Percentiles rank a stretch among this genome's conserved stretches.
These are phyloP conservation scores for Ascochyta rabiei DNA, from an alignment of 2,329 filamentous ascomycete species.

Conservation along the genomic window DNA sequence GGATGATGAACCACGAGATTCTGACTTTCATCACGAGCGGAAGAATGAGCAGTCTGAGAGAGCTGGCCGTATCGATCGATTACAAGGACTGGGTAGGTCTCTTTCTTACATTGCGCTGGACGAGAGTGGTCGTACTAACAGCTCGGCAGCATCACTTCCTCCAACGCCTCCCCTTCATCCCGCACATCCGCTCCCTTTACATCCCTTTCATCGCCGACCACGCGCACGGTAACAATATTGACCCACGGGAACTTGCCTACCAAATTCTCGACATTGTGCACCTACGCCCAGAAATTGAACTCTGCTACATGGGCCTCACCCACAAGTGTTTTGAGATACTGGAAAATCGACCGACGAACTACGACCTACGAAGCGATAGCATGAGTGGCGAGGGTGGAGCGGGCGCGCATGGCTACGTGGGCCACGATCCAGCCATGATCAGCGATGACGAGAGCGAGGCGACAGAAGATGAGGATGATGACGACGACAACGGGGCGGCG, in stretches of 20 bases:
- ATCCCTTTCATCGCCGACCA: constrained; percentile 71
- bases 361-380: constrained; percentile 43
- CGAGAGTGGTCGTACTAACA: constrained; percentile 12
- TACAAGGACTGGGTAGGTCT: constrained; percentile 77
- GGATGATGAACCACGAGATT: constrained; percentile 73
- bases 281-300: constrained; percentile 73
- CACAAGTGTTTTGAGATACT: constrained; percentile 82
- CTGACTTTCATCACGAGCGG: constrained; percentile 77
- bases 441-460: constrained; percentile 48
- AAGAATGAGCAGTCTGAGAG: constrained; percentile 72
- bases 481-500: constrained; percentile 57
- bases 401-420: constrained; percentile 25
- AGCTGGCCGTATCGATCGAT: constrained; percentile 74
- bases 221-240: constrained; percentile 59
- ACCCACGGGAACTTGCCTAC: constrained; percentile 73
- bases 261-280: constrained; percentile 81
- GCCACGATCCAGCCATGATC: constrained; percentile 41
- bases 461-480: constrained; percentile 55
- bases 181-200: constrained; percentile 73
- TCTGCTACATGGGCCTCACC: constrained; percentile 79
- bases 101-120: not conserved
- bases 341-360: constrained; percentile 63
- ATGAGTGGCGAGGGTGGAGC: constrained; percentile 32
- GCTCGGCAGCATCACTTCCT: constrained; percentile 73
- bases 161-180: constrained; percentile 72